phyloP scores from a whole-genome alignment of 2,329 filamentous ascomycete species.

The Trichoderma sp. region DNA sequence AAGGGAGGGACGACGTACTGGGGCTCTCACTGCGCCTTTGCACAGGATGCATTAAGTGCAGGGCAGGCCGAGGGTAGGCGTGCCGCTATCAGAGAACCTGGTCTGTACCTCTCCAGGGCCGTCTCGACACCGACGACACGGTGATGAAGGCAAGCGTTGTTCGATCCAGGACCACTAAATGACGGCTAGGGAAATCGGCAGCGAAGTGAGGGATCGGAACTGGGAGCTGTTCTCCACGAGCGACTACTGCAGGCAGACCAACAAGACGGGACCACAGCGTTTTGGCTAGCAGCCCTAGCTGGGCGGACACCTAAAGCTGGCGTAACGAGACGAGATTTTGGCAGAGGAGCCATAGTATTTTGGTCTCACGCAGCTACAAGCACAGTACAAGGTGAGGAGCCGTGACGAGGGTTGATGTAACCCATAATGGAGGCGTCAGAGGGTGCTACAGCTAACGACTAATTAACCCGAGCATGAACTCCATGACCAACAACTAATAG shows the following conservation, averaged over 20 bases:
- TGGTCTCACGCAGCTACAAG: slow-evolving; percentile 7
- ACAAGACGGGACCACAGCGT: slow-evolving; percentile 19
- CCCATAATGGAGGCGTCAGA: not conserved
- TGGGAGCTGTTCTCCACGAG: slow-evolving; percentile 4
- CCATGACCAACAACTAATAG: not conserved
- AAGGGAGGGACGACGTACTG: slow-evolving; percentile 14
- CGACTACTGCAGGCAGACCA: slow-evolving; percentile 14
- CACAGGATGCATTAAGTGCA: not conserved
- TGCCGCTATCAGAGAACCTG: slow-evolving; percentile 18
- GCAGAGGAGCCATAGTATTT: not conserved
- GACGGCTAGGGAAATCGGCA: slow-evolving; percentile 16
- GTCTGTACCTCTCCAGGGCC: not conserved
- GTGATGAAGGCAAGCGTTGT: slow-evolving; percentile 1
- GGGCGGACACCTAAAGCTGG: slow-evolving; percentile 1
- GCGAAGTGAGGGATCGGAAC: slow-evolving; percentile 22
- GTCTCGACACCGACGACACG: not conserved
- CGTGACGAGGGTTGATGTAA: slow-evolving; percentile 21
- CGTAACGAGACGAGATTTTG: not conserved
- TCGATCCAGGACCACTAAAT: slow-evolving; percentile 12
- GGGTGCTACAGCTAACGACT: not conserved
- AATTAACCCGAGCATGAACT: not conserved
- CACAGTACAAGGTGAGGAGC: not conserved
- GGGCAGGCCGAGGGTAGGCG: slow-evolving; percentile 17
- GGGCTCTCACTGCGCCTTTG: not conserved
- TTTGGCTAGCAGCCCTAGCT: slow-evolving; percentile 11